phyloP scores from a whole-genome alignment of 2,329 filamentous ascomycete species.

The Calonectria naviculata region DNA sequence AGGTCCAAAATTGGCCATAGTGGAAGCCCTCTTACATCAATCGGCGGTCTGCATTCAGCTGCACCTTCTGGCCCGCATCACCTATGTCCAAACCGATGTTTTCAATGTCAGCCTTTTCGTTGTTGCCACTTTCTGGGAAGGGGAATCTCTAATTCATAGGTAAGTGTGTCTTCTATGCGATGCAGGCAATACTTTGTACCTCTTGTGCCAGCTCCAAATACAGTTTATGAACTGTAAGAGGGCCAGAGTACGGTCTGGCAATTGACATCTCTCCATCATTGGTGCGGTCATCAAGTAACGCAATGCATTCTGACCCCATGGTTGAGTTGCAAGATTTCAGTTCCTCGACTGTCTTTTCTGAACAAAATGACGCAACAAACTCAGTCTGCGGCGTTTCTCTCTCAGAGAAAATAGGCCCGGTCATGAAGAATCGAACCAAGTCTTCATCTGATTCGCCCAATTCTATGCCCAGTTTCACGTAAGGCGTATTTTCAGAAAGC shows the following conservation, averaged over 20 bases:
- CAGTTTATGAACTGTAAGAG: background rate
- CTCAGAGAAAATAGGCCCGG: background rate
- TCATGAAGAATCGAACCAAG: background rate
- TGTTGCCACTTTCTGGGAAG: too few species aligned
- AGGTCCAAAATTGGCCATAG: background rate
- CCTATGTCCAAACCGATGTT: too few species aligned
- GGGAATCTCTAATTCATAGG: background rate
- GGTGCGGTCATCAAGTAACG: slow-evolving; percentile 1
- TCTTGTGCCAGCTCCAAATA: background rate
- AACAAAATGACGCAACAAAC: background rate
- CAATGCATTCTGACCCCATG: background rate
- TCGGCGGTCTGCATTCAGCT: background rate
- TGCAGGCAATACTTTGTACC: background rate
- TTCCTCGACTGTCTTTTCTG: background rate
- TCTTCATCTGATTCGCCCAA: background rate
- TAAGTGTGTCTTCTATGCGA: too few species aligned
- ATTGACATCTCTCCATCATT: background rate
- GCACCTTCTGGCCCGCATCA: too few species aligned
- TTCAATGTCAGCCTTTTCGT: background rate
- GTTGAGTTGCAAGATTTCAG: background rate
- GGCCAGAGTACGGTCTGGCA: background rate
- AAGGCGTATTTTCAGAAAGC: background rate
- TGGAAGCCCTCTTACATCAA: background rate
- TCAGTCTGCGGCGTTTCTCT: background rate
- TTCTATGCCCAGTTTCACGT: background rate